Conservation (phyloP, 1,284 basidiomycete species). For the Flammula alnicola region DNA sequence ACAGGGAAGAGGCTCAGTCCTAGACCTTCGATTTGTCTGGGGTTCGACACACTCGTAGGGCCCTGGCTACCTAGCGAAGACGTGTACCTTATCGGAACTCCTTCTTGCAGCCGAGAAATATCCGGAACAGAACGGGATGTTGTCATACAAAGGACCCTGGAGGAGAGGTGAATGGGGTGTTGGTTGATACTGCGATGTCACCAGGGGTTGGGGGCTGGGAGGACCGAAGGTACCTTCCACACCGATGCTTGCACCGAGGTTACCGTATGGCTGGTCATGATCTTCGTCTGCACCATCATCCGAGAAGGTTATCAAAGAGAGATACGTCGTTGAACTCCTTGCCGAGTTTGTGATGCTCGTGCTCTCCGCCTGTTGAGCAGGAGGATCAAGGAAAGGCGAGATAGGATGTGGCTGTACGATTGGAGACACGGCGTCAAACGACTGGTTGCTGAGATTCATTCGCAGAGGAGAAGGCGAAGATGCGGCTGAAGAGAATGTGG, state of each 20-base stretch:
- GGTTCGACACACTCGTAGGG: no score
- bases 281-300: slow-evolving; percentile 8
- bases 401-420: slow-evolving; percentile 5
- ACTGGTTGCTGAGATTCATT: slow-evolving; percentile 23
- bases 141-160: neutral
- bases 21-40: neutral
- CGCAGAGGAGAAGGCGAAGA: slow-evolving; percentile 17
- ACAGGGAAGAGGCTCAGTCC: slow-evolving; percentile 6
- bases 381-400: slow-evolving; percentile 2
- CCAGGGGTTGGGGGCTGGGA: neutral
- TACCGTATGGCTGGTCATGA: slow-evolving; percentile 8
- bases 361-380: no score
- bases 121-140: neutral
- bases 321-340: slow-evolving; percentile 21
- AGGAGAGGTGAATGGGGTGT: neutral
- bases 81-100: neutral
- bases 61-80: no score
- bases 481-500: slow-evolving; percentile 13
- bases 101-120: neutral
- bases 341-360: slow-evolving; percentile 12
- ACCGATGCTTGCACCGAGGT: slow-evolving; percentile 8
- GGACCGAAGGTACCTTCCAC: neutral
- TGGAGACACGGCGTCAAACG: slow-evolving; percentile 25
- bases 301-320: slow-evolving; percentile 20
- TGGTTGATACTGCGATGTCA: neutral